Evolutionary conservation across 805 yeast species (phyloP).

Genomic region (Teunomyces barrocoloradensis): DNA sequence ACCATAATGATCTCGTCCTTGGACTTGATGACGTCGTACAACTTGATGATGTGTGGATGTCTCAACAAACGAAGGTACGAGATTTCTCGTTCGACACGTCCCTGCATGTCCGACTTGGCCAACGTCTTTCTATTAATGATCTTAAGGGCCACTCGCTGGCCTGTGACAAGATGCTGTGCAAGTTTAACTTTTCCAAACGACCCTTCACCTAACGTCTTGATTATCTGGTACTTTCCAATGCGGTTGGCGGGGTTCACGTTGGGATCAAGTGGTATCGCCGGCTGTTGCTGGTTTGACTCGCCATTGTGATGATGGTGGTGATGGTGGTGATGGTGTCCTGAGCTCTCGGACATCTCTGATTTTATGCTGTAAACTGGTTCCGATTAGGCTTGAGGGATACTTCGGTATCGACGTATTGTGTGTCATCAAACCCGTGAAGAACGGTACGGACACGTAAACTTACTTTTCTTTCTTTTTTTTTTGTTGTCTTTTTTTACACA

Average conservation of each 20-base stretch:
- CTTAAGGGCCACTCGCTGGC: slow-evolving; percentile 28
- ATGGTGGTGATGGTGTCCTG: slow-evolving; percentile 9
- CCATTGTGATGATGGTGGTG: slow-evolving; percentile 18
- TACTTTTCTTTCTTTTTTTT: neutral
- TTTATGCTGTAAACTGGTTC: neutral
- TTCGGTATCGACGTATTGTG: neutral
- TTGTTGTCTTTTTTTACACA: neutral
- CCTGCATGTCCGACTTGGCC: slow-evolving; percentile 32
- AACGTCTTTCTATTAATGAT: slow-evolving; percentile 29
- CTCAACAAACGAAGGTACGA: slow-evolving; percentile 27
- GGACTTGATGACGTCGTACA: slow-evolving; percentile 29
- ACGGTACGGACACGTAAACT: neutral
- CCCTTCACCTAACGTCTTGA: slow-evolving; percentile 30
- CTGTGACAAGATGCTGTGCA: slow-evolving; percentile 28
- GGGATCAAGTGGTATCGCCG: slow-evolving; percentile 8
- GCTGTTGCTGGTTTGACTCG: slow-evolving; percentile 3
- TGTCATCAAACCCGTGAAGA: neutral
- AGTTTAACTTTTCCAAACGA: slow-evolving; percentile 32
- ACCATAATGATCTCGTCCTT: slow-evolving; percentile 32
- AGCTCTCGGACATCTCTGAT: neutral
- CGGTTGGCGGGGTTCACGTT: slow-evolving; percentile 40
- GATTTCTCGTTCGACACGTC: slow-evolving; percentile 28
- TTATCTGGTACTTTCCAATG: slow-evolving; percentile 63
- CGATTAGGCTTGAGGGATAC: neutral
- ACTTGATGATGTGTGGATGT: slow-evolving; percentile 31